phyloP scores from a whole-genome alignment of 495 filamentous ascomycete genomes.

The Beverwykella pulmonaria region DNA sequence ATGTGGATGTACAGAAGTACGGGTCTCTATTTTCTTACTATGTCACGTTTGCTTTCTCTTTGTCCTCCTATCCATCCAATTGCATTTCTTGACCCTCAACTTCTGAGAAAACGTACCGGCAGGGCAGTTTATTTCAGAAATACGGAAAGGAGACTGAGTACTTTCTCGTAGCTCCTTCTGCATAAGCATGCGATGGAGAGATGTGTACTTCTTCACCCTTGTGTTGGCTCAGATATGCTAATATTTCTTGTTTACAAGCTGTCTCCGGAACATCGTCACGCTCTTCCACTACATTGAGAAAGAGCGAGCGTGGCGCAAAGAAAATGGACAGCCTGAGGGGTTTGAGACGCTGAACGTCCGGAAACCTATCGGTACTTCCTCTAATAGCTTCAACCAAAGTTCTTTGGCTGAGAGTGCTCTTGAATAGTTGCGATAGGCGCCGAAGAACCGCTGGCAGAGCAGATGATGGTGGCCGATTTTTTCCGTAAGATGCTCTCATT shows the following conservation, averaged over 20 bases:
- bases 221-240: not conserved
- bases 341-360: conserved; percentile 68
- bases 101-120: too few species aligned
- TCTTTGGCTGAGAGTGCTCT: not conserved
- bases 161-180: too few species aligned
- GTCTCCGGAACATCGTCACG: conserved; percentile 84
- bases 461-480: conserved; percentile 81
- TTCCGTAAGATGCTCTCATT: conserved; percentile 67
- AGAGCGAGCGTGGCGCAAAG: conserved; percentile 80
- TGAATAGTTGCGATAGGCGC: conserved; percentile 75
- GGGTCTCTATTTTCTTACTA: conserved; percentile 2
- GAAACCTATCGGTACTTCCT: conserved; percentile 61
- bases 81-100: not conserved
- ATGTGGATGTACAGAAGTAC: conserved; percentile 79
- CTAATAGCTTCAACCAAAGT: not conserved
- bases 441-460: conserved; percentile 79
- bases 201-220: too few species aligned
- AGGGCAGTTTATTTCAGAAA: too few species aligned
- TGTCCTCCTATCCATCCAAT: too few species aligned
- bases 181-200: too few species aligned
- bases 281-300: conserved; percentile 92
- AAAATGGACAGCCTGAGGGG: conserved; percentile 63
- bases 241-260: conserved; percentile 56
- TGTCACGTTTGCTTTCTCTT: too few species aligned
- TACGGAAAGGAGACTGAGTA: too few species aligned